Percentiles rank a stretch among this genome's conserved stretches.
Evolutionary conservation across 2,329 filamentous ascomycete species (phyloP).

Genomic region (Leptodontidium sp.): DNA sequence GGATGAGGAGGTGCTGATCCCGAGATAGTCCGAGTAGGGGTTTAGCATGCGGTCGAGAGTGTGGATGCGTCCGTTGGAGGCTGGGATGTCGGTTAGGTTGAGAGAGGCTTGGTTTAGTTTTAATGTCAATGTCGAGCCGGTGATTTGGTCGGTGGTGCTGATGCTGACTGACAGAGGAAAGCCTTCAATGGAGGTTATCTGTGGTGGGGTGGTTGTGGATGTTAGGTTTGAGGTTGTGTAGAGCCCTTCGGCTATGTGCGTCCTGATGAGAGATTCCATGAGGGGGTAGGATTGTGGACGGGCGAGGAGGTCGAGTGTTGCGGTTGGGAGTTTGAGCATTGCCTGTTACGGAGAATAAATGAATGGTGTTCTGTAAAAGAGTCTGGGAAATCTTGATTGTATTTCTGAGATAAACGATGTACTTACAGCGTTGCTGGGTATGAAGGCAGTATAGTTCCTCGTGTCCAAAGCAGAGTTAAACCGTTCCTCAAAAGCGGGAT

Average conservation of each 20-base stretch:
- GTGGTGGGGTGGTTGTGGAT: neutral
- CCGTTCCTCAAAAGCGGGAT: slow-evolving; percentile 6
- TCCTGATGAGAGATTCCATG: neutral
- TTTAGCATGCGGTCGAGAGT: neutral
- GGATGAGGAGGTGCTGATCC: neutral
- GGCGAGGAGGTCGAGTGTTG: neutral
- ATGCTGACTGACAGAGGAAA: neutral
- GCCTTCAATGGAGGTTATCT: neutral
- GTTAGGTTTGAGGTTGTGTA: neutral
- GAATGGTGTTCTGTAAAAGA: neutral
- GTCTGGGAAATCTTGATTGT: neutral
- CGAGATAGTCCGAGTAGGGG: neutral
- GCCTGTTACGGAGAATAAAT: neutral
- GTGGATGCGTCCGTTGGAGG: neutral
- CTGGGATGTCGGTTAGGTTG: neutral
- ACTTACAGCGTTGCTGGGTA: slow-evolving; percentile 1
- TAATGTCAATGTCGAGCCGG: too few relatives aligned
- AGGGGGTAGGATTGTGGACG: neutral
- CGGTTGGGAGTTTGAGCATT: neutral
- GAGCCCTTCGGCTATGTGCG: neutral
- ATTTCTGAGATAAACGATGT: too few relatives aligned
- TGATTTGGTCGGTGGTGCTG: neutral
- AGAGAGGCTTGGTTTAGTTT: neutral
- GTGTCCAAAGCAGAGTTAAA: slow-evolving; percentile 3
- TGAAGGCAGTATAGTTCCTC: neutral